A percentile compares a stretch with the other conserved stretches of the same genome.
phyloP scores from a whole-genome alignment of 495 filamentous ascomycete genomes.

The Penicillium salamii region DNA sequence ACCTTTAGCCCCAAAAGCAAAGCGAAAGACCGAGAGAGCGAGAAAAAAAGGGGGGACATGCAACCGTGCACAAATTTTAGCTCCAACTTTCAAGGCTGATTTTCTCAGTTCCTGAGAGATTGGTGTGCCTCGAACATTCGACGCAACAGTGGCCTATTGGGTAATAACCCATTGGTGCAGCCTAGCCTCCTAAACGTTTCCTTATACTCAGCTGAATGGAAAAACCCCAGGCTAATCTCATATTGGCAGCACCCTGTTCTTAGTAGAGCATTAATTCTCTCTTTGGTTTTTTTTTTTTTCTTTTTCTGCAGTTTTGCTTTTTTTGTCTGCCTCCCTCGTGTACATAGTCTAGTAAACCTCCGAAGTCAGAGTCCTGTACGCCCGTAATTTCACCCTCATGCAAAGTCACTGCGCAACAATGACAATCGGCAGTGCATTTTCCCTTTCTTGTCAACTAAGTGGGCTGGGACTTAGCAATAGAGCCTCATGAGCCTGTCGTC shows the following conservation, averaged over 20 bases:
- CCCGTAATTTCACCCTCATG: slow-evolving; percentile 5
- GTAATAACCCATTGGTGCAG: neutral
- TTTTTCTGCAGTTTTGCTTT: neutral
- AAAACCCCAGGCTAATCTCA: slow-evolving; percentile 15
- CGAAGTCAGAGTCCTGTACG: slow-evolving; percentile 1
- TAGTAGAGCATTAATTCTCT: neutral
- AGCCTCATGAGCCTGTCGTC: slow-evolving; percentile 20
- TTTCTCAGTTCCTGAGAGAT: slow-evolving; percentile 9
- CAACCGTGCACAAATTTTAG: slow-evolving; percentile 18
- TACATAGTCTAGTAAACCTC: slow-evolving; percentile 1
- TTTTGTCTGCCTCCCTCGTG: neutral
- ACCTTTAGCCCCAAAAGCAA: slow-evolving; percentile 17
- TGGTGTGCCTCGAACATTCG: neutral
- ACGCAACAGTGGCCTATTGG: slow-evolving; percentile 4
- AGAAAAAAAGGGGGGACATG: slow-evolving; percentile 9
- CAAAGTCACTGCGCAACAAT: slow-evolving; percentile 7
- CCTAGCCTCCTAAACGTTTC: neutral
- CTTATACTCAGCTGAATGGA: neutral
- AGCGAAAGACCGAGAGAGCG: slow-evolving; percentile 1
- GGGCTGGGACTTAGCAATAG: neutral
- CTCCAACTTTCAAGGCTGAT: slow-evolving; percentile 25
- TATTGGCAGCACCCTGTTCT: slow-evolving; percentile 21
- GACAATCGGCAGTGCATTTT: slow-evolving; percentile 3
- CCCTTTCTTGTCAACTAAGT: slow-evolving; percentile 5
- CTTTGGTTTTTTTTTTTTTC: neutral